Conservation (phyloP, 345 rosid species). For the Syzygium grande region DNA sequence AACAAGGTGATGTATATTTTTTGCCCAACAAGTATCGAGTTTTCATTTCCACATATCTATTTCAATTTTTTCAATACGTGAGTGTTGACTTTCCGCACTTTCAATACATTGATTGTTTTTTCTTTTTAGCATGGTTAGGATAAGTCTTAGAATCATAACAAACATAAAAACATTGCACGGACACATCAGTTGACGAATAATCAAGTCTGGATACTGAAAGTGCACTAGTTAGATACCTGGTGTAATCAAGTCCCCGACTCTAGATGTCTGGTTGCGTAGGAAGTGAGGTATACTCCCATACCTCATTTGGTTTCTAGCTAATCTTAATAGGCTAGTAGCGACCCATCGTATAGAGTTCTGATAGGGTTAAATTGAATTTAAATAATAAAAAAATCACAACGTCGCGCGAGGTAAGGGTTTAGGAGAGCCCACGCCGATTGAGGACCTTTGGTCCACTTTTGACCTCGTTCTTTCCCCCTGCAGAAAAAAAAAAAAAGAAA, state of each 20-base stretch:
- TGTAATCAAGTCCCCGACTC: not conserved
- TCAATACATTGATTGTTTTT: no score
- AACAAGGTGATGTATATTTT: not conserved
- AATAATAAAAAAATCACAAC: no score
- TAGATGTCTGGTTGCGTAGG: fast-evolving
- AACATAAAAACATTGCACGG: not conserved
- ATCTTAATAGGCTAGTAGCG: not conserved
- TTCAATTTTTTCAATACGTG: not conserved
- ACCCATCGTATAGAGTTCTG: no score
- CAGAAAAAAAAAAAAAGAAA: no score
- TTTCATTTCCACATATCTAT: not conserved
- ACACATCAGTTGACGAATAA: not conserved
- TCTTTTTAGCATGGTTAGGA: not conserved
- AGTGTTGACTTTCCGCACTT: no score
- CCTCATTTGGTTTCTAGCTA: fast-evolving
- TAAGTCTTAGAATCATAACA: not conserved
- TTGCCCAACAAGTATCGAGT: not conserved
- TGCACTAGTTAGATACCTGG: no score
- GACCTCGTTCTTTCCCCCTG: no score
- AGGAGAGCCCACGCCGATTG: no score
- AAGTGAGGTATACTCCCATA: not conserved
- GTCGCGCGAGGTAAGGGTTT: no score
- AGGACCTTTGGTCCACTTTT: no score
- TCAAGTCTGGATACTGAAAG: not conserved
- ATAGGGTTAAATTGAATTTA: no score